Evolutionary conservation across 805 yeast genomes (phyloP).

Genomic region (Yarrowia sp.): DNA sequence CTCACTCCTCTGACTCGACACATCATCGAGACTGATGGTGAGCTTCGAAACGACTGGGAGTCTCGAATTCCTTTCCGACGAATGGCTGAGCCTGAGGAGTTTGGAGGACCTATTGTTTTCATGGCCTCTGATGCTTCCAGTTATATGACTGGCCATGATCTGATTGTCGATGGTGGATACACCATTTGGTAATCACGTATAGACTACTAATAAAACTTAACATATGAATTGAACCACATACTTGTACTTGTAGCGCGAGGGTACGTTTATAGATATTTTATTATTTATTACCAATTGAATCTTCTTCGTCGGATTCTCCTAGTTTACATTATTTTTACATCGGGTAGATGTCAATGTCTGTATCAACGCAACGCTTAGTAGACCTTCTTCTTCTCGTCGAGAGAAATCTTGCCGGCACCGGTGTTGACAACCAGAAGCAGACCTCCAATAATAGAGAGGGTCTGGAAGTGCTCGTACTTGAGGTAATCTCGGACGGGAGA

Average conservation of each 20-base stretch:
- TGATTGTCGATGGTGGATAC: constrained; percentile 85
- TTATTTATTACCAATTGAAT: neutral
- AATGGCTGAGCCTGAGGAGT: constrained; percentile 83
- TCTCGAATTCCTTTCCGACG: constrained; percentile 70
- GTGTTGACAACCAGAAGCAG: constrained; percentile 84
- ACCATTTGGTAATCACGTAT: constrained; percentile 59
- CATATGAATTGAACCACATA: too few relatives aligned
- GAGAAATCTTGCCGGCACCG: constrained; percentile 92
- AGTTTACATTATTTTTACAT: constrained; percentile 15
- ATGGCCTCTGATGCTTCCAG: constrained; percentile 71
- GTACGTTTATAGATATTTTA: neutral
- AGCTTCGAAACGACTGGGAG: constrained; percentile 69
- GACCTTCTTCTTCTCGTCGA: constrained; percentile 94
- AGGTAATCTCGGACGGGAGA: constrained; percentile 83
- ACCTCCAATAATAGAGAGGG: constrained; percentile 93
- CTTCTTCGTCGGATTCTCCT: neutral
- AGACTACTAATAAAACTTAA: neutral
- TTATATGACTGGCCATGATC: constrained; percentile 80
- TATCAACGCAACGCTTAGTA: constrained; percentile 47
- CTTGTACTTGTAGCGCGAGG: too few relatives aligned
- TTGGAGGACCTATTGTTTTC: constrained; percentile 72
- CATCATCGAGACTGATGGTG: constrained; percentile 51
- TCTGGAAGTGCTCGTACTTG: constrained; percentile 92
- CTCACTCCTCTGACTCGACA: constrained; percentile 74
- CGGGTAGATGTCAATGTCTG: constrained; percentile 17